A percentile compares a stretch with the other conserved stretches of the same genome.
Evolutionary conservation across 2,329 filamentous ascomycete genomes (phyloP).

Genomic region (Truncatella angustata): DNA sequence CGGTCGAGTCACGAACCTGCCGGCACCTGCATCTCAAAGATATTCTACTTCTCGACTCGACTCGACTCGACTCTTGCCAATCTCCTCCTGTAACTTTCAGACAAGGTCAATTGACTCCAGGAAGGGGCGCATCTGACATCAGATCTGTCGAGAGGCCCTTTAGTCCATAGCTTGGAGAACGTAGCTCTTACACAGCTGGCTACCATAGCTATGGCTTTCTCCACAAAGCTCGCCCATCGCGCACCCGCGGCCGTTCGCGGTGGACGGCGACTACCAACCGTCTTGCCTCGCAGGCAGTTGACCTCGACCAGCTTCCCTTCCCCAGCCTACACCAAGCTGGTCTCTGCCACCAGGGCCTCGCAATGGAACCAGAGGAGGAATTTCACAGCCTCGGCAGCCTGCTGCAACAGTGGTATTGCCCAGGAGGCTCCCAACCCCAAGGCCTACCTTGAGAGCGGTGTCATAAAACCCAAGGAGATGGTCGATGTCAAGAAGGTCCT

Average conservation of each 20-base stretch:
- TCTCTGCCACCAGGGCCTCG: slow-evolving; percentile 33
- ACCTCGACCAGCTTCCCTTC: slow-evolving; percentile 34
- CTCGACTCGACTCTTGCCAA: background rate
- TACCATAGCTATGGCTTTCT: slow-evolving; percentile 25
- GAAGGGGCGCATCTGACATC: slow-evolving; percentile 25
- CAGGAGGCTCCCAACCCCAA: slow-evolving; percentile 77
- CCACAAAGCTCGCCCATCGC: slow-evolving; percentile 49
- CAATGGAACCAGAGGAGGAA: slow-evolving; percentile 43
- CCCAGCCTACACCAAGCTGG: slow-evolving; percentile 30
- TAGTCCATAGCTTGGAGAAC: slow-evolving; percentile 16
- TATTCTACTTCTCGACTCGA: background rate
- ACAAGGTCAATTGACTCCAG: slow-evolving; percentile 25
- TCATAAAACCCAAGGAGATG: slow-evolving; percentile 73
- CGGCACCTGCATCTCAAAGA: background rate
- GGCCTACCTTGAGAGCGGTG: slow-evolving; percentile 86
- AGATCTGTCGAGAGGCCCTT: slow-evolving; percentile 24
- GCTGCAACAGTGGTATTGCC: slow-evolving; percentile 40
- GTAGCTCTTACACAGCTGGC: slow-evolving; percentile 11
- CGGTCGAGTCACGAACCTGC: slow-evolving; percentile 9
- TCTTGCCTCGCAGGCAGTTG: slow-evolving; percentile 43
- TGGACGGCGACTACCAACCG: slow-evolving; percentile 47
- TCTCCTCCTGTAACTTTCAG: background rate
- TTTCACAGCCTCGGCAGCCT: slow-evolving; percentile 44
- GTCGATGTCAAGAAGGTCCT: slow-evolving; percentile 96
- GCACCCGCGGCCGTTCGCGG: slow-evolving; percentile 58